These are phyloP conservation scores for Bryoerythrophyllum caledonicum DNA, from an alignment of 225 moss, liverwort and hornwort genomes.

Conservation along the genomic window DNA sequence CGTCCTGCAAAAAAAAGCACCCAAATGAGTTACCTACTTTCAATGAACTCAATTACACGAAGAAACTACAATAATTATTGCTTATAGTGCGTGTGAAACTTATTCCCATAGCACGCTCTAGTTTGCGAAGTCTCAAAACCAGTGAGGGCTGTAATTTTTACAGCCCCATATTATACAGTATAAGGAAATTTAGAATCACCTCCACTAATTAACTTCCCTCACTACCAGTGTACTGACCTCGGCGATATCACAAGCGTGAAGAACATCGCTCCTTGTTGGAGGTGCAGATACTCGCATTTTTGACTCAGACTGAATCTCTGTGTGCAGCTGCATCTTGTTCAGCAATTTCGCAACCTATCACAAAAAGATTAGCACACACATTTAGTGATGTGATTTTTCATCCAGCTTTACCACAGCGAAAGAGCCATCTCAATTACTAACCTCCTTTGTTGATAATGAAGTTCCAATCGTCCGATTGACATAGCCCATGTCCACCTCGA, in stretches of 20 bases:
- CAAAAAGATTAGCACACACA: not conserved
- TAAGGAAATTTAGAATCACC: no score
- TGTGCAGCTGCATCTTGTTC: constrained; percentile 85
- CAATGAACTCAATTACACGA: not conserved
- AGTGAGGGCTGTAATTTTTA: no score
- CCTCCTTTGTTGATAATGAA: constrained; percentile 19
- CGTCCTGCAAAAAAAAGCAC: constrained; percentile 66
- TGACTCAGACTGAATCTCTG: constrained; percentile 42
- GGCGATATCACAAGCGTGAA: constrained; percentile 92
- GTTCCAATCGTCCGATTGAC: constrained; percentile 23
- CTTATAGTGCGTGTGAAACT: no score
- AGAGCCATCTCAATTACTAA: constrained; percentile 9
- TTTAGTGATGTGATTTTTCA: not conserved
- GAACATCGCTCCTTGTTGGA: constrained; percentile 89
- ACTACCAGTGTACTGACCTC: constrained; percentile 53
- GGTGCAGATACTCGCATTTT: constrained; percentile 76
- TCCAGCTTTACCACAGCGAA: not conserved
- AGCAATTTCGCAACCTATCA: constrained; percentile 68
- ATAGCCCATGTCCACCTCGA: constrained; percentile 63
- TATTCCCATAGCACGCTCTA: no score
- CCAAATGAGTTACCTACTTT: constrained; percentile 15
- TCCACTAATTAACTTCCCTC: no score
- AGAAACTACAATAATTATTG: not conserved
- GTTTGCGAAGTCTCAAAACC: no score
- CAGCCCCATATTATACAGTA: no score